Evolutionary conservation across 768 basidiomycete species (phyloP).

Genomic region (Auriscalpium microsporum): DNA sequence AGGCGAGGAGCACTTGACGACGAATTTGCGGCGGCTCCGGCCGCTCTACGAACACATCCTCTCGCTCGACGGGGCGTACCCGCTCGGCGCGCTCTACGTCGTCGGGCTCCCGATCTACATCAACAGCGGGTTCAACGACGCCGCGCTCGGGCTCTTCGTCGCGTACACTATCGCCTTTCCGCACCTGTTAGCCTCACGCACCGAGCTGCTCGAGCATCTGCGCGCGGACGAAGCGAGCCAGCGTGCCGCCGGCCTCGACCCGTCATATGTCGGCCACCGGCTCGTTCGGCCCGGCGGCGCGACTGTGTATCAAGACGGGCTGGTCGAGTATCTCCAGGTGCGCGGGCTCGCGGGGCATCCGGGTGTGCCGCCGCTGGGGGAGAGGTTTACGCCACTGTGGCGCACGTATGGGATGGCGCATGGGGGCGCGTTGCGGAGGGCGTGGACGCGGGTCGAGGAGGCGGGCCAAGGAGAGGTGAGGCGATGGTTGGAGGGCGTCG

Average conservation of each 20-base stretch:
- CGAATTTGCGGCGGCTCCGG: constrained; percentile 46
- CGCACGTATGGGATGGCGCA: constrained; percentile 29
- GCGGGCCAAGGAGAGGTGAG: constrained; percentile 25
- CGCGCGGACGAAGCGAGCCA: constrained; percentile 32
- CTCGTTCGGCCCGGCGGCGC: constrained; percentile 25
- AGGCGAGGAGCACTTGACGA: constrained; percentile 27
- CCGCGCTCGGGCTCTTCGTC: constrained; percentile 41
- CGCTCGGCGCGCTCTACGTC: constrained; percentile 45
- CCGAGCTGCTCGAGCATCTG: constrained; percentile 29
- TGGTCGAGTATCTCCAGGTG: constrained; percentile 24
- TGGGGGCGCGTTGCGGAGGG: constrained; percentile 28
- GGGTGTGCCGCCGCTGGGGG: constrained; percentile 30
- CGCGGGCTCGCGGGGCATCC: constrained; percentile 10
- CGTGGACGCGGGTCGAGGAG: constrained; percentile 38
- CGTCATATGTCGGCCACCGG: constrained; percentile 39
- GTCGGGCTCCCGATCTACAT: constrained; percentile 42
- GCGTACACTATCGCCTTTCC: constrained; percentile 37
- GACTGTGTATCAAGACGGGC: constrained; percentile 25
- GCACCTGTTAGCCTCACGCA: constrained; percentile 31
- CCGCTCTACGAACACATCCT: constrained; percentile 48
- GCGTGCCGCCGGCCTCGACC: constrained; percentile 36
- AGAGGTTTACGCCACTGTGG: constrained; percentile 43
- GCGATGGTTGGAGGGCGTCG: constrained; percentile 40
- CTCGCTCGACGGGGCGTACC: constrained; percentile 37
- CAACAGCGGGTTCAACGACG: constrained; percentile 39